A percentile compares a stretch with the other conserved stretches of the same genome.
These are phyloP conservation scores for Ceratorhiza oryzae-sativae DNA, from an alignment of 1,284 basidiomycete species.

Conservation along the genomic window DNA sequence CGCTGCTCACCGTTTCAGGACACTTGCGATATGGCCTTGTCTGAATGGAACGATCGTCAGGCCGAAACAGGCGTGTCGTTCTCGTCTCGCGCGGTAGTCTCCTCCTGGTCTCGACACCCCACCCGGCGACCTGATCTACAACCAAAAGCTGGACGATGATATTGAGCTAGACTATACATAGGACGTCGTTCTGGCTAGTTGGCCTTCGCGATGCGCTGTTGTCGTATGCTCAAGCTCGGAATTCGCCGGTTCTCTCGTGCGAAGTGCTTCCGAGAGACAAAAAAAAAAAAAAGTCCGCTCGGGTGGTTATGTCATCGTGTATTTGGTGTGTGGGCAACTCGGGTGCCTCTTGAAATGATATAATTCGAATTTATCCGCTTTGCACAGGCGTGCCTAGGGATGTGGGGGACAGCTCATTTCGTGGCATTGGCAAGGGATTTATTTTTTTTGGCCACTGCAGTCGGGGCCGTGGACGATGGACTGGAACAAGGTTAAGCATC, in stretches of 20 bases:
- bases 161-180: neutral
- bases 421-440: neutral
- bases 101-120: constrained; percentile 1
- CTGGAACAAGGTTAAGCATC: constrained; percentile 6
- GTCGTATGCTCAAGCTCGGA: constrained; percentile 7
- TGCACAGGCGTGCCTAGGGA: neutral
- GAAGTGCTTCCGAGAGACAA: neutral
- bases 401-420: neutral
- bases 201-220: constrained; percentile 1
- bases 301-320: neutral
- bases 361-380: neutral
- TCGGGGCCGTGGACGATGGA: neutral
- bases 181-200: neutral
- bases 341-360: neutral
- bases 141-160: neutral
- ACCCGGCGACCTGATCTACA: neutral
- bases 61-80: neutral
- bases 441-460: neutral
- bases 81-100: neutral
- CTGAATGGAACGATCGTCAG: neutral
- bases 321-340: neutral
- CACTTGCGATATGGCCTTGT: neutral
- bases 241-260: neutral
- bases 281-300: neutral
- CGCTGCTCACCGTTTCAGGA: neutral